These are phyloP conservation scores for Cynara cardunculus DNA, from an alignment of 129 eudicot genomes.

Conservation along the genomic window DNA sequence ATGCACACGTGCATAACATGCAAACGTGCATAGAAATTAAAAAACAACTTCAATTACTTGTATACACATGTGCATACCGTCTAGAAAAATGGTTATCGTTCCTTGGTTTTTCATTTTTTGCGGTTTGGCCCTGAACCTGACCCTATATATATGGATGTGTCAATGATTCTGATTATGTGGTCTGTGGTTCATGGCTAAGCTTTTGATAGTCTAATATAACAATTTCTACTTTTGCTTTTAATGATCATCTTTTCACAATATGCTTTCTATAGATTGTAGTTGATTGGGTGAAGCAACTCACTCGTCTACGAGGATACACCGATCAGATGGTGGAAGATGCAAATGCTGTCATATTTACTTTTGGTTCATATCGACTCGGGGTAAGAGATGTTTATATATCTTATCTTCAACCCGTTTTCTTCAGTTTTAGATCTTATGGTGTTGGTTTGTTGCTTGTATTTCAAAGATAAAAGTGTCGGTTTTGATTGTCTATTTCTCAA, in stretches of 20 bases:
- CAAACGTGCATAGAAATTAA: too few species aligned
- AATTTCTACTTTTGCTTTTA: neutral
- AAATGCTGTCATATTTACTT: constrained; percentile 68
- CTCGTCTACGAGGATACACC: constrained; percentile 66
- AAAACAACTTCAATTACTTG: too few species aligned
- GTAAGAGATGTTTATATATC: constrained; percentile 32
- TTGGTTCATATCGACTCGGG: constrained; percentile 82
- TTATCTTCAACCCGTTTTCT: neutral
- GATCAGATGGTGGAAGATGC: constrained; percentile 85
- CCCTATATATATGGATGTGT: too few species aligned
- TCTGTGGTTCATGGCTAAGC: too few species aligned
- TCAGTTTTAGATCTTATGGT: neutral
- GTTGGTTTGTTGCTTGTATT: neutral
- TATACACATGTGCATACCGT: too few species aligned
- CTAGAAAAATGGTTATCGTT: too few species aligned
- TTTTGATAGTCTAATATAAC: too few species aligned
- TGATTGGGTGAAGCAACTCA: constrained; percentile 79
- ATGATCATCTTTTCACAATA: neutral
- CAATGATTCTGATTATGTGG: too few species aligned
- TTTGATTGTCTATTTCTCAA: neutral
- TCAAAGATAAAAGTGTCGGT: neutral
- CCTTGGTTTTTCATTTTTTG: too few species aligned
- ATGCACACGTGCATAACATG: too few species aligned
- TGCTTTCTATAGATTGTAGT: constrained; percentile 44
- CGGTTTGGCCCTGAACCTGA: too few species aligned